Evolutionary conservation across 192 early-diverging fungal species (phyloP).

Genomic region (Lobosporangium transversale): DNA sequence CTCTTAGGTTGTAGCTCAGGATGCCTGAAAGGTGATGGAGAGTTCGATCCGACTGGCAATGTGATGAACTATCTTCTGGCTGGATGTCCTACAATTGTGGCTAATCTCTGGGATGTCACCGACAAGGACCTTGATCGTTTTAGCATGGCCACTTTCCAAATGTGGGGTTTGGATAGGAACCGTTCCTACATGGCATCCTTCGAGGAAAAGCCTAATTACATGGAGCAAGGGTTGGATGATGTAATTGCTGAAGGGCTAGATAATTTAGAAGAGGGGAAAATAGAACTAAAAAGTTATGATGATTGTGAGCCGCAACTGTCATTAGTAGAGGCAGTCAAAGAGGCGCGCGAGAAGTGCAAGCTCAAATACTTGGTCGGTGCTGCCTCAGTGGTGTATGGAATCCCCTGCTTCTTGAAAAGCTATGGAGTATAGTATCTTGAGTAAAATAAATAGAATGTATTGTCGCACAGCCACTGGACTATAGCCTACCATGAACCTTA

Average conservation of each 20-base stretch:
- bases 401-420: constrained; percentile 68
- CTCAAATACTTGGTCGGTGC: constrained; percentile 91
- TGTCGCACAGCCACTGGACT: constrained; percentile 3
- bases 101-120: constrained; percentile 98
- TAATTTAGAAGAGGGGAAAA: no score
- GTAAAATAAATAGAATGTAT: no score
- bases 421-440: no score
- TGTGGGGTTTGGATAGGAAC: constrained; percentile 73
- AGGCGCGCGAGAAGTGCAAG: constrained; percentile 75
- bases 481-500: no score
- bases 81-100: constrained; percentile 86
- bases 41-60: constrained; percentile 91
- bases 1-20: constrained; percentile 98
- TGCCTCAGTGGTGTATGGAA: constrained; percentile 92
- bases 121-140: constrained; percentile 96
- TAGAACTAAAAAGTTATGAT: background rate
- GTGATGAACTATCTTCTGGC: constrained; percentile 86
- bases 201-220: background rate
- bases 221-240: background rate
- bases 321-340: constrained; percentile 79
- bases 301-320: constrained; percentile 50
- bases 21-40: constrained; percentile 72
- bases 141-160: constrained; percentile 70
- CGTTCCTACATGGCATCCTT: background rate
- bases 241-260: background rate